These are phyloP conservation scores for Exophiala viscosa DNA, from an alignment of 2,329 filamentous ascomycete species.

Conservation along the genomic window DNA sequence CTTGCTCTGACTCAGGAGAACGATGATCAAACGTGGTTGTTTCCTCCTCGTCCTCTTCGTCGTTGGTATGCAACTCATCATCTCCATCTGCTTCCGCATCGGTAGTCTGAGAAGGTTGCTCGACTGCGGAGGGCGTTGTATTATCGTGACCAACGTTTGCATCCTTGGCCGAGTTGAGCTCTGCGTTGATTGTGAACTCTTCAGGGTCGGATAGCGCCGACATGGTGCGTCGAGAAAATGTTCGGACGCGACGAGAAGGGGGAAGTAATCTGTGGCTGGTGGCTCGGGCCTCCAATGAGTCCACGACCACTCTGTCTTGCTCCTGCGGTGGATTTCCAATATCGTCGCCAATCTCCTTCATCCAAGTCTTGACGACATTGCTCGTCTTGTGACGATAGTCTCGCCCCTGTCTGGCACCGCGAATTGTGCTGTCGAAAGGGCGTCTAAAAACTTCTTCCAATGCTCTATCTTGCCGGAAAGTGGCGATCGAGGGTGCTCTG, in stretches of 20 bases:
- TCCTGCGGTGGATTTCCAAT: constrained; percentile 57
- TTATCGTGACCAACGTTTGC: constrained; percentile 38
- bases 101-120: constrained; percentile 55
- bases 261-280: constrained; percentile 47
- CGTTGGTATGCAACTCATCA: constrained; percentile 80
- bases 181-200: constrained; percentile 38
- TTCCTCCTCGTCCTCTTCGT: constrained; percentile 59
- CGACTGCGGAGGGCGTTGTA: constrained; percentile 43
- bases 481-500: constrained; percentile 81
- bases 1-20: background rate
- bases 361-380: constrained; percentile 84
- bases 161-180: constrained; percentile 34
- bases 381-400: constrained; percentile 67
- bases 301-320: constrained; percentile 56
- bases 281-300: constrained; percentile 55
- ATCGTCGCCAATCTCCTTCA: constrained; percentile 63
- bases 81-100: constrained; percentile 72
- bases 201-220: constrained; percentile 59
- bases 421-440: constrained; percentile 61
- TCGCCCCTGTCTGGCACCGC: constrained; percentile 58
- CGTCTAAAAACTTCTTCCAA: constrained; percentile 86
- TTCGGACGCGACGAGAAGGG: constrained; percentile 33
- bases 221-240: constrained; percentile 50
- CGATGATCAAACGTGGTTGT: constrained; percentile 18
- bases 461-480: constrained; percentile 83